These are phyloP conservation scores for Cladosporium colombiae DNA, from an alignment of 2,329 filamentous ascomycete genomes.

Conservation along the genomic window DNA sequence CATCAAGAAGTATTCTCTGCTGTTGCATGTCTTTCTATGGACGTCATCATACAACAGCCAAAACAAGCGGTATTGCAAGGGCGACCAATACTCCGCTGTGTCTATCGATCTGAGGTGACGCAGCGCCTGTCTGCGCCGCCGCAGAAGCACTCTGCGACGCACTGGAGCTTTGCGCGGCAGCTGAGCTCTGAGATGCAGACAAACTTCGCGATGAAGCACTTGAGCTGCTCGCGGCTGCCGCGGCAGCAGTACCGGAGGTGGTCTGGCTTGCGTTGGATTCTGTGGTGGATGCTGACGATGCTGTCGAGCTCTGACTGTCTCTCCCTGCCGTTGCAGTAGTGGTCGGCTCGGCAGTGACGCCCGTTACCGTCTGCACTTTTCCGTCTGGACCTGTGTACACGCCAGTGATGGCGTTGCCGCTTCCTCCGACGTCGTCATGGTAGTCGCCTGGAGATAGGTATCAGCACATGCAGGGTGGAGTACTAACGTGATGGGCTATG, in stretches of 20 bases:
- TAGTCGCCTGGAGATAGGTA: constrained; percentile 17
- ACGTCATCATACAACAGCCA: background rate
- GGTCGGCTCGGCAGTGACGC: constrained; percentile 15
- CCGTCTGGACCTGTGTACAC: constrained; percentile 22
- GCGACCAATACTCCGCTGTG: background rate
- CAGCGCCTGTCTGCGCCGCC: background rate
- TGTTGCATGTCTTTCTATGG: background rate
- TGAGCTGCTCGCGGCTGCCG: background rate
- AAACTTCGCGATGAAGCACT: background rate
- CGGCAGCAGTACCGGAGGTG: background rate
- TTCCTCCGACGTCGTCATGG: constrained; percentile 22
- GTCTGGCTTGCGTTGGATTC: background rate
- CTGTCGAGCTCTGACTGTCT: background rate
- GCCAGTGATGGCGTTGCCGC: constrained; percentile 20
- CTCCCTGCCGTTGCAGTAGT: background rate
- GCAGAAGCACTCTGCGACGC: background rate
- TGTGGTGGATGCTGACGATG: background rate
- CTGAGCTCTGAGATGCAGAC: background rate
- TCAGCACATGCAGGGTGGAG: background rate
- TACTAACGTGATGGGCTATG: background rate
- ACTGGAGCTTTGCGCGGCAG: background rate
- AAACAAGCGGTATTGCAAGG: background rate
- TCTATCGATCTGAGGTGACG: background rate
- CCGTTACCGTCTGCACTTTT: constrained; percentile 22
- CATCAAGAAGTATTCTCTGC: background rate